Evolutionary conservation across 2,329 filamentous ascomycete genomes (phyloP).

Genomic region (Monilinia fructigena): DNA sequence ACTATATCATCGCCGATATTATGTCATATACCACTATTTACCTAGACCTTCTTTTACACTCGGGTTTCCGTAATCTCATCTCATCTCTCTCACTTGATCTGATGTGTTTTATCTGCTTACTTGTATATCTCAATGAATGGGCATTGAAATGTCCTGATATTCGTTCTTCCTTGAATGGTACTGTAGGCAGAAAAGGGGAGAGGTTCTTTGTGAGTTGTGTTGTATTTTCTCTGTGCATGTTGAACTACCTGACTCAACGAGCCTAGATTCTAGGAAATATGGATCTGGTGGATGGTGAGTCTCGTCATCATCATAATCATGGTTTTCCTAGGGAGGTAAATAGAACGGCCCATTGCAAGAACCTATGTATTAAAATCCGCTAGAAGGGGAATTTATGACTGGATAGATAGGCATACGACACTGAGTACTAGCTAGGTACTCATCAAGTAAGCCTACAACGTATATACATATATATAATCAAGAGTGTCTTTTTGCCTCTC

Average conservation of each 20-base stretch:
- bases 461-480: not conserved
- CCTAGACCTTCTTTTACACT: not conserved
- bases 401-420: not conserved
- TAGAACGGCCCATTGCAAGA: not conserved
- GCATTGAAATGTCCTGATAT: not conserved
- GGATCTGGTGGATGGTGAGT: not conserved
- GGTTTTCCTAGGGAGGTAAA: not conserved
- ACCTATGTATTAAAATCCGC: not conserved
- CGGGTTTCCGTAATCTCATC: slow-evolving; percentile 1
- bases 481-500: not conserved
- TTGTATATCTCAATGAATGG: not conserved
- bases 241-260: not conserved
- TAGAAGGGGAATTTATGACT: not conserved
- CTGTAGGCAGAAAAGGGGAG: not conserved
- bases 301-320: not conserved
- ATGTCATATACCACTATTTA: not conserved
- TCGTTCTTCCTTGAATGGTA: not conserved
- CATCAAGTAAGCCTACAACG: not conserved
- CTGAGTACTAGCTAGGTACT: not conserved
- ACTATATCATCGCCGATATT: not conserved
- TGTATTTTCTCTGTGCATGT: not conserved
- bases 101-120: not conserved
- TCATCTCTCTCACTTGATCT: not conserved
- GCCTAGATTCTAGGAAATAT: not conserved
- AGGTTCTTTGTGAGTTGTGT: not conserved